phyloP scores from a whole-genome alignment of 2,329 filamentous ascomycete genomes.

The Aspergillus bombycis region DNA sequence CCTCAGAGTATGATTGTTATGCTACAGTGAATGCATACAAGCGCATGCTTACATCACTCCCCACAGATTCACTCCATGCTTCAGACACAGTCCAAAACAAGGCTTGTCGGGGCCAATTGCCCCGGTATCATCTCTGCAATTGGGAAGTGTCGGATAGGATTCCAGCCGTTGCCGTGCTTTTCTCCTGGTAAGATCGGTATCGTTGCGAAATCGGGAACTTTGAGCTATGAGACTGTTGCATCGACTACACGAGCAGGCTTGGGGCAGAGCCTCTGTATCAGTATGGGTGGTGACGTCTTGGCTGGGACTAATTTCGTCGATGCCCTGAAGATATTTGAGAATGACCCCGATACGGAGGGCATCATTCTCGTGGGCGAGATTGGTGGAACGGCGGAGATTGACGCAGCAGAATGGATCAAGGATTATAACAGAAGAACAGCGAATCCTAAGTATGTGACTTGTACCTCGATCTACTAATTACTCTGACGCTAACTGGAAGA shows the following conservation, averaged over 20 bases:
- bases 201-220: constrained; percentile 77
- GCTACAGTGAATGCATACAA: not conserved
- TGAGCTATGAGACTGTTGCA: constrained; percentile 79
- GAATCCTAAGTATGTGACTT: constrained; percentile 63
- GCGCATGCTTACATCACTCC: constrained; percentile 11
- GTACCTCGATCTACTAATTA: not conserved
- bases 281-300: constrained; percentile 75
- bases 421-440: constrained; percentile 61
- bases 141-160: constrained; percentile 71
- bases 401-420: constrained; percentile 73
- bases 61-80: constrained; percentile 68
- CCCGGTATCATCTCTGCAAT: constrained; percentile 78
- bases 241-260: constrained; percentile 73
- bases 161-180: constrained; percentile 76
- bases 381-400: constrained; percentile 69
- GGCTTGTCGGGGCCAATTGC: constrained; percentile 79
- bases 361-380: constrained; percentile 75
- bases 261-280: constrained; percentile 76
- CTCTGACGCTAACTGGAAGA: constrained; percentile 18
- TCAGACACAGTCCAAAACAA: constrained; percentile 69
- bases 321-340: constrained; percentile 66
- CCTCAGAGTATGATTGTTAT: constrained; percentile 58
- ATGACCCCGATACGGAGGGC: constrained; percentile 69
- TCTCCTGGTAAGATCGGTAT: constrained; percentile 71
- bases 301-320: constrained; percentile 76